These are phyloP conservation scores for Nitzschia sp. DNA, from an alignment of 108 stramenopile genomes.

Conservation along the genomic window DNA sequence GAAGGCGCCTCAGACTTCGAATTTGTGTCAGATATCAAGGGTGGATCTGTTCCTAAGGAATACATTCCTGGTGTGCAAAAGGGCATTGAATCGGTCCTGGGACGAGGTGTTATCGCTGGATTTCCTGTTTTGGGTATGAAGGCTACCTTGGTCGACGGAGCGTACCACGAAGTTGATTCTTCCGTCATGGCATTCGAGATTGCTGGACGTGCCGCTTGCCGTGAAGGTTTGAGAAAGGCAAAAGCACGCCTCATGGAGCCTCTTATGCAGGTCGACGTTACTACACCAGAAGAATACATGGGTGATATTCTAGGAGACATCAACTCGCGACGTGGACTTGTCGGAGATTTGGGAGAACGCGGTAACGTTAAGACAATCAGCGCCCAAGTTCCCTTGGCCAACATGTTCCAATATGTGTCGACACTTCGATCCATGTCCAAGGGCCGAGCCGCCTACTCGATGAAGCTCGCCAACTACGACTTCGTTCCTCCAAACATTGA, in stretches of 20 bases:
- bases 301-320: constrained; percentile 98
- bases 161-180: constrained; percentile 91
- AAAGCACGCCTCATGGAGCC: constrained; percentile 98
- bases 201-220: constrained; percentile 90
- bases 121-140: constrained; percentile 97
- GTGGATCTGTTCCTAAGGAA: constrained; percentile 96
- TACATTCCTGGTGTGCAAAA: constrained; percentile 98
- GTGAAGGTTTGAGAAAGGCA: constrained; percentile 96
- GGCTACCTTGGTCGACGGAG: constrained; percentile 88
- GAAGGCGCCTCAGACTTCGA: constrained; percentile 92
- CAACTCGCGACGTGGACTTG: constrained; percentile 95
- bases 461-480: constrained; percentile 96
- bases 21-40: constrained; percentile 96
- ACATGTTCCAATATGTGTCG: constrained; percentile 99
- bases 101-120: constrained; percentile 92
- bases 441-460: constrained; percentile 97
- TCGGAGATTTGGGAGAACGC: constrained; percentile 94
- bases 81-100: constrained; percentile 96
- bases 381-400: constrained; percentile 94
- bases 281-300: constrained; percentile 98
- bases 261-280: constrained; percentile 97
- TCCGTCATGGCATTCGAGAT: constrained; percentile 93
- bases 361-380: constrained; percentile 94
- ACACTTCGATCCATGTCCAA: constrained; percentile 93
- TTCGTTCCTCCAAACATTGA: constrained; percentile 94